Evolutionary conservation across 495 filamentous ascomycete species (phyloP).

Genomic region (Glonium stellatum): DNA sequence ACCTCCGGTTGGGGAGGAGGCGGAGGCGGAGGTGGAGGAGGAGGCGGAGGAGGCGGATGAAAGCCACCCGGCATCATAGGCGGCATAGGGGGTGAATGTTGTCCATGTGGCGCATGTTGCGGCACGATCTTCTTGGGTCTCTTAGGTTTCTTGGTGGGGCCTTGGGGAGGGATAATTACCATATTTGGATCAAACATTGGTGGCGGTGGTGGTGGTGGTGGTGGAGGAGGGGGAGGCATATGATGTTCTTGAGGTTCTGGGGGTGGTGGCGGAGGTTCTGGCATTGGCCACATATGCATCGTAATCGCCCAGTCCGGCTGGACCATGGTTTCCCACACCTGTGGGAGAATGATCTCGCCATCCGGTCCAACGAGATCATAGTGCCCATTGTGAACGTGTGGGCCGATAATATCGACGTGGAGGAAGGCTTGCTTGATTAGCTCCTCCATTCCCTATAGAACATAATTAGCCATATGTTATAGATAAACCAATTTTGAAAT

Average conservation of each 20-base stretch:
- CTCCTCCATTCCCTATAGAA: slow-evolving; percentile 48
- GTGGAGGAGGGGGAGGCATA: slow-evolving; percentile 31
- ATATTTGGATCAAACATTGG: not conserved
- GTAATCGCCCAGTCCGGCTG: slow-evolving; percentile 84
- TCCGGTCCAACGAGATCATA: slow-evolving; percentile 80
- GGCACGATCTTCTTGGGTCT: not conserved
- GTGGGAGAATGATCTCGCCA: slow-evolving; percentile 79
- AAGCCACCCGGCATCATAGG: not conserved
- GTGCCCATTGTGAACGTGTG: slow-evolving; percentile 75
- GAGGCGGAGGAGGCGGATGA: slow-evolving; percentile 14
- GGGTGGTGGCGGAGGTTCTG: slow-evolving; percentile 46
- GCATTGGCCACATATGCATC: slow-evolving; percentile 97
- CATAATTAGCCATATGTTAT: not conserved
- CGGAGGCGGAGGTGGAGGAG: slow-evolving; percentile 16
- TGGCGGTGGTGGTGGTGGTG: slow-evolving; percentile 31
- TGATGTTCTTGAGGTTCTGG: slow-evolving; percentile 1
- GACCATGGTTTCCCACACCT: slow-evolving; percentile 79
- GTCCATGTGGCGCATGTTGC: slow-evolving; percentile 7
- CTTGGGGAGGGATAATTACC: not conserved
- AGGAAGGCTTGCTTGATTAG: slow-evolving; percentile 83
- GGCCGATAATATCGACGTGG: slow-evolving; percentile 74
- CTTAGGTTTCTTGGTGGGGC: not conserved
- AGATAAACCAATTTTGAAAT: not conserved
- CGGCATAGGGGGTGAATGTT: not conserved
- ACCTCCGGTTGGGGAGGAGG: slow-evolving; percentile 9